Base-by-base conservation (phyloP, 208 protist species). In the Trypanosoma cruzi region DNA sequence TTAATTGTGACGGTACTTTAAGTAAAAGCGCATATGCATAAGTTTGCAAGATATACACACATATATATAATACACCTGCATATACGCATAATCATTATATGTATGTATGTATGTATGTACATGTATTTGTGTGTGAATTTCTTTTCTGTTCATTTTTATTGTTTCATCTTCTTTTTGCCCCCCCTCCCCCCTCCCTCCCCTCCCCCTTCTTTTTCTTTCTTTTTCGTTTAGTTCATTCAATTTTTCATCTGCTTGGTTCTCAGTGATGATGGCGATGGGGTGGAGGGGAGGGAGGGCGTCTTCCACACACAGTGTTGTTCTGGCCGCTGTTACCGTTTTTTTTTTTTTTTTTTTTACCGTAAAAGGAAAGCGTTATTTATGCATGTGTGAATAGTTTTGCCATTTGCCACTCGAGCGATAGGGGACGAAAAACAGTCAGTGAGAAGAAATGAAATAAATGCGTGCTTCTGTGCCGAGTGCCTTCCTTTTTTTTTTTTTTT, bases 401-500 rank as follows among this genome's bases (percentile, higher is more conserved):
- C 10, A 44, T 7, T 7, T 14, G 4, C 10, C 40, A 44, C 18
- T 7, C 40, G 40, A 44, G 18, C 40, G 2, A 44, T 44, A 44
- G 13, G 40, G 8, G 40, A 40, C 4, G 36, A 4, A n/a, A 18
- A 59, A 22, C 1, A 14, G 29, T 13, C 26, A 4, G 7, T 58
- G 16, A 20, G 29, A 1, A 11, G 18, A 37, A 36, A 40, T 36
- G 18, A 60, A 36, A 20, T 36, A 60, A 26, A 60, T 44, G 40
- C 40, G 40, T 44, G 40, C 18, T 7, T 14, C 40, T 44, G 40
- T 44, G 7, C 1, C 1, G 11, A 2, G 32, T 28, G 57, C 6
- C 40, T 31, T 57, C 48, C 65, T 22, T 16, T 32, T 50, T 20
- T 8, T 32, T 53, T 55, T 46, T 60, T 68, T 68, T 64, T 62